phyloP scores from a whole-genome alignment of 1,284 basidiomycete species.

The Mycosarcoma mackinlayi region DNA sequence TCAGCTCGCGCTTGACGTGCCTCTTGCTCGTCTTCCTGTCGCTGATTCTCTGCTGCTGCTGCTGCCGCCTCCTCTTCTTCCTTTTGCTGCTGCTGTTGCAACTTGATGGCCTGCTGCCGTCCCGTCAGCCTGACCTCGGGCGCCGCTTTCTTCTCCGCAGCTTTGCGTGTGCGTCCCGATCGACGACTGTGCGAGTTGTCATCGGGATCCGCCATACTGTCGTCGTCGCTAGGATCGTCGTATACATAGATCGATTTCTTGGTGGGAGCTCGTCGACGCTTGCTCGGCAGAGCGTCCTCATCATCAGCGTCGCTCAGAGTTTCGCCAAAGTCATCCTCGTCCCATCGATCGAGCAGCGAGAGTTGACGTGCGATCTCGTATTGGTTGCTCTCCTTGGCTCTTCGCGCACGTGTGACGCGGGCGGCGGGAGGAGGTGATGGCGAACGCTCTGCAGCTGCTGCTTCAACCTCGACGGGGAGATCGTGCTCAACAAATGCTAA shows the following conservation, averaged over 20 bases:
- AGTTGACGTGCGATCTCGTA: conserved; percentile 35
- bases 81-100: conserved; percentile 46
- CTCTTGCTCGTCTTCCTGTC: conserved; percentile 16
- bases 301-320: conserved; percentile 8
- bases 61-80: conserved; percentile 21
- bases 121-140: conserved; percentile 34
- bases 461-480: conserved; percentile 39
- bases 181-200: conserved; percentile 12
- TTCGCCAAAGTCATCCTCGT: conserved; percentile 38
- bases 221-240: conserved; percentile 39
- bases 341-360: conserved; percentile 36
- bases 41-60: conserved; percentile 16
- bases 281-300: conserved; percentile 12
- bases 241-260: conserved; percentile 48
- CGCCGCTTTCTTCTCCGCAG: conserved; percentile 12
- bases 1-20: too few relatives aligned
- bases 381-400: conserved; percentile 38
- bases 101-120: conserved; percentile 46
- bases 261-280: conserved; percentile 7
- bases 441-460: conserved; percentile 29
- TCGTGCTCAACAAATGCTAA: conserved; percentile 44
- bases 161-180: conserved; percentile 15
- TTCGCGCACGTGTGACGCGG: conserved; percentile 25
- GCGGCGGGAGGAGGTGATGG: conserved; percentile 19
- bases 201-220: conserved; percentile 42